Conservation (phyloP, 768 basidiomycete genomes). For the Boletus sp. region DNA sequence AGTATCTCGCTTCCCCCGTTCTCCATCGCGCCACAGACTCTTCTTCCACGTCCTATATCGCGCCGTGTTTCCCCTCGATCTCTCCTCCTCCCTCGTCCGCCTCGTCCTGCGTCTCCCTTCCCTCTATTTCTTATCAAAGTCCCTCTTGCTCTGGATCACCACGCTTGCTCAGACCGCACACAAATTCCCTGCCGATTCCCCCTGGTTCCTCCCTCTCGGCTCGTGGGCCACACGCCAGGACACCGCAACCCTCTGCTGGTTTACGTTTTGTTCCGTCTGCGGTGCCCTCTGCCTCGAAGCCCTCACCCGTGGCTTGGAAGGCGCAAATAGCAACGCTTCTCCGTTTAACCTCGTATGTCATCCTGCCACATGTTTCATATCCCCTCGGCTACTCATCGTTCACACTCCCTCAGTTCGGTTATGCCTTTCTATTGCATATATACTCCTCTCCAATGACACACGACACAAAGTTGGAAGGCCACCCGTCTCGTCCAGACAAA, state of each 20-base stretch:
- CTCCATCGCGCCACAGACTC: slow-evolving; percentile 25
- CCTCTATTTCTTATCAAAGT: slow-evolving; percentile 56
- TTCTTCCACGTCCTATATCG: slow-evolving; percentile 30
- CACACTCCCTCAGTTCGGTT: slow-evolving; percentile 54
- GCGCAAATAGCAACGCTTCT: slow-evolving; percentile 52
- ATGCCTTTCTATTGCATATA: slow-evolving; percentile 72
- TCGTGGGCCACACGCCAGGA: slow-evolving; percentile 48
- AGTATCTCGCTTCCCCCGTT: slow-evolving; percentile 10
- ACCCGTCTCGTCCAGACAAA: slow-evolving; percentile 65
- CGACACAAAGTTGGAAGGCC: slow-evolving; percentile 35
- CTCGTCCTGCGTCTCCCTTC: slow-evolving; percentile 61
- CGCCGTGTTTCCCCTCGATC: slow-evolving; percentile 60
- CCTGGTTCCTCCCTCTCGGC: slow-evolving; percentile 37
- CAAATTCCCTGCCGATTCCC: slow-evolving; percentile 35
- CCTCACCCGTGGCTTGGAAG: slow-evolving; percentile 67
- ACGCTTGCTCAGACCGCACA: slow-evolving; percentile 58
- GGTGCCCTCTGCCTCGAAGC: slow-evolving; percentile 63
- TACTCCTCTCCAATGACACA: slow-evolving; percentile 69
- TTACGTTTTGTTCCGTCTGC: slow-evolving; percentile 68
- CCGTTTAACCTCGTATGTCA: slow-evolving; percentile 70
- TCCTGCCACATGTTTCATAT: slow-evolving; percentile 1
- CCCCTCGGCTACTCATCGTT: not conserved
- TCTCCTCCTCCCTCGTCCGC: slow-evolving; percentile 59
- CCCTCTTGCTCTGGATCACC: slow-evolving; percentile 56
- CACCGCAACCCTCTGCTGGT: slow-evolving; percentile 70